Evolutionary conservation across 495 filamentous ascomycete species (phyloP).

Genomic region (Filosporella fistucella): DNA sequence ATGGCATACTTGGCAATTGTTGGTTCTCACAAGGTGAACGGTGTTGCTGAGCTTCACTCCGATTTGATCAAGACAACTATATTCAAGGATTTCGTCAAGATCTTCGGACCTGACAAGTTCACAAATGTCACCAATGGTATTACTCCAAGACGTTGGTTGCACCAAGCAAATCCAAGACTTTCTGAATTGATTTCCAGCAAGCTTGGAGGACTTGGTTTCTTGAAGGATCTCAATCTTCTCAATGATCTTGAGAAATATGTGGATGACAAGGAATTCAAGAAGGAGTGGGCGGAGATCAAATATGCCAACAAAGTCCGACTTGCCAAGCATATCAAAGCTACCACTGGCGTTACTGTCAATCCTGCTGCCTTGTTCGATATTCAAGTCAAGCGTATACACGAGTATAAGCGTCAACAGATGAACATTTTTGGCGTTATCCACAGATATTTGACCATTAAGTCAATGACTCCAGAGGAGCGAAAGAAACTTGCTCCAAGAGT

Average conservation of each 20-base stretch:
- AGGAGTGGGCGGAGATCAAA: conserved; percentile 90
- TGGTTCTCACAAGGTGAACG: conserved; percentile 98
- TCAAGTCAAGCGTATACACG: conserved; percentile 98
- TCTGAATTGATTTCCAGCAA: conserved; percentile 91
- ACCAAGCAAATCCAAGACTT: conserved; percentile 92
- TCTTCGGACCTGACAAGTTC: conserved; percentile 95
- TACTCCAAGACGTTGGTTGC: conserved; percentile 91
- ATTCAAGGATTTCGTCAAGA: conserved; percentile 94
- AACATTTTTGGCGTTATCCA: conserved; percentile 99
- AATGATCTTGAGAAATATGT: conserved; percentile 76
- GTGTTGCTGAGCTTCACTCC: conserved; percentile 94
- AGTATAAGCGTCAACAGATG: conserved; percentile 98
- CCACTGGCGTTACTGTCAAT: conserved; percentile 74
- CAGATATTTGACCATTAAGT: conserved; percentile 86
- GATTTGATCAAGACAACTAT: conserved; percentile 97
- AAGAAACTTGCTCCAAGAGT: conserved; percentile 91
- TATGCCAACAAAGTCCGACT: conserved; percentile 65
- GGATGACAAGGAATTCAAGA: conserved; percentile 83
- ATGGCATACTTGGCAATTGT: conserved; percentile 96
- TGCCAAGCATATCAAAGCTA: conserved; percentile 82
- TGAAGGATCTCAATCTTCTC: conserved; percentile 82
- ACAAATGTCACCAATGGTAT: conserved; percentile 98
- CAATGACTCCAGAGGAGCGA: conserved; percentile 73
- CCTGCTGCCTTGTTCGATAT: conserved; percentile 90
- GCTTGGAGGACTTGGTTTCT: conserved; percentile 72